phyloP scores from a whole-genome alignment of 139 green algal genomes.

The Chlorella sorokiniana region DNA sequence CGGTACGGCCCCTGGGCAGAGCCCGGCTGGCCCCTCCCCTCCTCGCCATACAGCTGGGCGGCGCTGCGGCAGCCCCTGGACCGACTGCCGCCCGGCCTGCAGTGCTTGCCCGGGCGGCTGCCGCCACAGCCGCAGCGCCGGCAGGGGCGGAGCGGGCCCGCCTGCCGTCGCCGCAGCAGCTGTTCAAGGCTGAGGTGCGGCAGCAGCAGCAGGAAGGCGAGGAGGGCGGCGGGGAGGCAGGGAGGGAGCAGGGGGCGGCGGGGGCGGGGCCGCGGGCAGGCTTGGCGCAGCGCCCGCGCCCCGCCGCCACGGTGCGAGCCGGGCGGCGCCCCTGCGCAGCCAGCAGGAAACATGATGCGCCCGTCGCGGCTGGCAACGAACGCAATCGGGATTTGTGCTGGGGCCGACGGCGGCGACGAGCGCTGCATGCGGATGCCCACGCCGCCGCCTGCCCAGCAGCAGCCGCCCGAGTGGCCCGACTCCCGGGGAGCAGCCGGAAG shows the following conservation, averaged over 20 bases:
- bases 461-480: too few relatives aligned
- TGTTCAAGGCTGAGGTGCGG: background rate
- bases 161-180: background rate
- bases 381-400: too few relatives aligned
- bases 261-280: background rate
- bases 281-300: background rate
- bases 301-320: too few relatives aligned
- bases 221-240: background rate
- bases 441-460: too few relatives aligned
- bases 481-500: too few relatives aligned
- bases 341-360: too few relatives aligned
- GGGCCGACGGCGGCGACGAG: too few relatives aligned
- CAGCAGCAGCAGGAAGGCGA: background rate
- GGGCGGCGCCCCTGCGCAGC: too few relatives aligned
- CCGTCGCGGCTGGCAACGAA: too few relatives aligned
- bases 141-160: background rate
- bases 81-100: background rate
- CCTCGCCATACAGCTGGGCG: background rate
- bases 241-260: background rate
- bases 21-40: background rate
- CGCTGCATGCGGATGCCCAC: too few relatives aligned
- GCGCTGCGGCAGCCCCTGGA: background rate
- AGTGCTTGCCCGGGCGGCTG: background rate
- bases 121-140: background rate
- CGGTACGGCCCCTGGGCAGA: background rate